Conservation (phyloP, 192 early-diverging fungal species). For the Dissophora globulifera region DNA sequence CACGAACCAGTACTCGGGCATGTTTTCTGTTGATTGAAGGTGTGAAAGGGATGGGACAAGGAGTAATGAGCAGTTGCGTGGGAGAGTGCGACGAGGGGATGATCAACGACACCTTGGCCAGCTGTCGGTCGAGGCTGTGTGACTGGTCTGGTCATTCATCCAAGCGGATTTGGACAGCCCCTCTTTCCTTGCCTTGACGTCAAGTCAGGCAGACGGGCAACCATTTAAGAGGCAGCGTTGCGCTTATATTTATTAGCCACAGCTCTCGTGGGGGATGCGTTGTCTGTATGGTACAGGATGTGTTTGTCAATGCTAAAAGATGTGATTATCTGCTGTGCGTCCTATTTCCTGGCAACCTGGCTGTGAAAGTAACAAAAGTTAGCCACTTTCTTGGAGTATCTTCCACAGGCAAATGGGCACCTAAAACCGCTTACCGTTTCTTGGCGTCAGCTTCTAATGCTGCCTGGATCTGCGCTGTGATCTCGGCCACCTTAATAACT, state of each 20-base stretch:
- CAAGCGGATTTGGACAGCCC: not conserved
- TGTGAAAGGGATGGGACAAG: not conserved
- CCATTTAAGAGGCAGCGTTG: not conserved
- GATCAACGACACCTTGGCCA: not conserved
- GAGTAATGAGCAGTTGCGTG: not conserved
- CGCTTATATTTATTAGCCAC: too few relatives aligned
- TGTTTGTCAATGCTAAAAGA: not conserved
- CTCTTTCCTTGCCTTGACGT: not conserved
- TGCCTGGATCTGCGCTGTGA: constrained; percentile 82
- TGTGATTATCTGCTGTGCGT: too few relatives aligned
- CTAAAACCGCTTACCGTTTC: constrained; percentile 29
- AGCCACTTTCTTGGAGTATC: too few relatives aligned
- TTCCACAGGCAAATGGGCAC: too few relatives aligned
- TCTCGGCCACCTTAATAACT: constrained; percentile 71
- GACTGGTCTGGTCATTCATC: not conserved
- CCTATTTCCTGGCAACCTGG: constrained; percentile 14
- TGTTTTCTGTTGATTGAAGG: constrained; percentile 2
- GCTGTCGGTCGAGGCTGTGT: constrained; percentile 1
- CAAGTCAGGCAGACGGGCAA: not conserved
- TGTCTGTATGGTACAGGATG: not conserved
- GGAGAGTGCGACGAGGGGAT: constrained; percentile 12
- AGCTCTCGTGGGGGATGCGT: not conserved
- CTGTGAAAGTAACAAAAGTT: not conserved
- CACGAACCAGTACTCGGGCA: constrained; percentile 55
- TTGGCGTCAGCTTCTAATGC: constrained; percentile 69